A percentile compares a stretch with the other conserved stretches of the same genome.
phyloP scores from a whole-genome alignment of 176 grass and related monocot species.

The Phragmites australis region DNA sequence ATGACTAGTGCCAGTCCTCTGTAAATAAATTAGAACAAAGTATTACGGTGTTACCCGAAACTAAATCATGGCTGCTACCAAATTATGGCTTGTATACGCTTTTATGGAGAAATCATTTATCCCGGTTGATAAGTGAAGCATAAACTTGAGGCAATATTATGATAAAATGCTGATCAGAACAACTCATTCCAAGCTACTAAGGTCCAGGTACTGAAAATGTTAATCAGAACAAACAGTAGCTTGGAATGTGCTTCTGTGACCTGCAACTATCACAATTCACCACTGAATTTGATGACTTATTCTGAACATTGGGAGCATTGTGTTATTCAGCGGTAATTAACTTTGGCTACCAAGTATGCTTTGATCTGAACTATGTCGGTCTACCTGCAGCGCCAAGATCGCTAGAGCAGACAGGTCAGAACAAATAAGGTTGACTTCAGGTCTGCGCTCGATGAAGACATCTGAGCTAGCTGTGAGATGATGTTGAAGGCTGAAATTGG shows the following conservation, averaged over 20 bases:
- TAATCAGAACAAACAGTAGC: neutral
- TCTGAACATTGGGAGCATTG: conserved; percentile 9
- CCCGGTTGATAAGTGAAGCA: neutral
- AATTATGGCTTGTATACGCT: neutral
- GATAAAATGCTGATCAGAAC: neutral
- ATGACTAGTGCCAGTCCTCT: neutral
- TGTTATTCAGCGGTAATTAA: neutral
- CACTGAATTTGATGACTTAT: neutral
- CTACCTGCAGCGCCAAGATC: conserved; percentile 49
- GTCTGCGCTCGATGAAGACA: neutral
- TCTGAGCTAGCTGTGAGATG: conserved; percentile 24
- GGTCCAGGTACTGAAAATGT: too few species aligned
- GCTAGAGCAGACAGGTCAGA: conserved; percentile 53
- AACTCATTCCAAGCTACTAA: neutral
- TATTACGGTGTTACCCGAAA: neutral
- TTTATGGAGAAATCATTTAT: neutral
- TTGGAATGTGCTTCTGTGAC: neutral
- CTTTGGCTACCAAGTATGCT: neutral
- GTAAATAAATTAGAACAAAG: neutral
- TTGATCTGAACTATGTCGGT: conserved; percentile 31
- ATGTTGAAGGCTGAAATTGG: conserved; percentile 33
- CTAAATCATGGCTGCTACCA: neutral
- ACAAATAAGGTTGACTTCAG: conserved; percentile 12
- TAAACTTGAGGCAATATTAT: too few species aligned
- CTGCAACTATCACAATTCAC: neutral